phyloP scores from a whole-genome alignment of 2,329 filamentous ascomycete genomes.

The Calonectria crousiana region DNA sequence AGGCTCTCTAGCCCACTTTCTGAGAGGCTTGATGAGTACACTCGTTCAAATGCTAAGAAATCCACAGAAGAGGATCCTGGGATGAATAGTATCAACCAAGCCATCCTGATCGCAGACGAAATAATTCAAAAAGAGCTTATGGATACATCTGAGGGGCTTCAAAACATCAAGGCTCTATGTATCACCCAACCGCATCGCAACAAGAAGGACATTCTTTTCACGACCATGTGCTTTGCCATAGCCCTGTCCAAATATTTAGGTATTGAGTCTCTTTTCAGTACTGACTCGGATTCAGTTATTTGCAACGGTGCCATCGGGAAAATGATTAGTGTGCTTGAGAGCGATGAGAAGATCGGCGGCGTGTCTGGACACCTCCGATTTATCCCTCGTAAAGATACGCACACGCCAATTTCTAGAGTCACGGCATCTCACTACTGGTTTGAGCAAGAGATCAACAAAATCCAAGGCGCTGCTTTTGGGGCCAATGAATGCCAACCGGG shows the following conservation, averaged over 20 bases:
- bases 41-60: not conserved
- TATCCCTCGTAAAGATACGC: not conserved
- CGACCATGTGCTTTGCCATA: not conserved
- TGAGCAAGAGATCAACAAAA: conserved; percentile 12
- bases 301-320: not conserved
- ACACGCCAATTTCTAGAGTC: not conserved
- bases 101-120: not conserved
- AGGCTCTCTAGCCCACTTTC: not conserved
- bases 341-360: not conserved
- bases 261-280: not conserved
- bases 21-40: not conserved
- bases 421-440: conserved; percentile 14
- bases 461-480: not conserved
- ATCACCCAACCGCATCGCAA: not conserved
- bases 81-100: not conserved
- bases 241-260: not conserved
- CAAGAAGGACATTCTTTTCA: conserved; percentile 6
- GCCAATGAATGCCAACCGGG: conserved; percentile 5
- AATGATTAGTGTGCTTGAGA: not conserved
- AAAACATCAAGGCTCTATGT: not conserved
- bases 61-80: not conserved
- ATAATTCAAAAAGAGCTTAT: not conserved
- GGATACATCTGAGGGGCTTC: not conserved
- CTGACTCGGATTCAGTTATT: not conserved
- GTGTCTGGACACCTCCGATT: not conserved